Conservation (phyloP, 202 grass and related monocot genomes). For the Digitaria exilis region DNA sequence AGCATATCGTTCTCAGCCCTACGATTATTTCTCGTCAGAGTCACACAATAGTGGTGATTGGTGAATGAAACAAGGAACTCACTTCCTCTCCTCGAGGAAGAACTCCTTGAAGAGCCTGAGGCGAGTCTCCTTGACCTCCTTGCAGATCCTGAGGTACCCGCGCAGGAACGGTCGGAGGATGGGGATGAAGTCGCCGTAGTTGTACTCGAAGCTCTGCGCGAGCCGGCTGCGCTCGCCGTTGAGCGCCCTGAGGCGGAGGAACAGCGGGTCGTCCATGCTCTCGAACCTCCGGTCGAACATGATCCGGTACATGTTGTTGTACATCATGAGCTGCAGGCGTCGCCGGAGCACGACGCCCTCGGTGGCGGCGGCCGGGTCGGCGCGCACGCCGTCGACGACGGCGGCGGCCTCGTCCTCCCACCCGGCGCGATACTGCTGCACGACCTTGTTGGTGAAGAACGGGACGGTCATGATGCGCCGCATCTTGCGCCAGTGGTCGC, state of each 20-base stretch:
- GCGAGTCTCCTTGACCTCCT: slow-evolving; percentile 74
- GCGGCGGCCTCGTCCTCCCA: slow-evolving; percentile 82
- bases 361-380: slow-evolving; percentile 52
- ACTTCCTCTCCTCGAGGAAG: slow-evolving; percentile 98
- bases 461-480: slow-evolving; percentile 91
- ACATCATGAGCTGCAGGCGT: slow-evolving; percentile 91
- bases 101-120: slow-evolving; percentile 86
- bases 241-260: slow-evolving; percentile 57
- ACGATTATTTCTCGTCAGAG: slow-evolving; percentile 2
- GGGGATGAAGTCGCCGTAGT: slow-evolving; percentile 82
- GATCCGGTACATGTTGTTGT: slow-evolving; percentile 92
- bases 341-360: slow-evolving; percentile 68
- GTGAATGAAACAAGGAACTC: slow-evolving; percentile 14
- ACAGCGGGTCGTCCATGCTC: slow-evolving; percentile 79
- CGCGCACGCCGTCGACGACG: slow-evolving; percentile 63
- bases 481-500: slow-evolving; percentile 99
- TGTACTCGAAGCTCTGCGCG: slow-evolving; percentile 68
- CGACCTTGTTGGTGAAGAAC: slow-evolving; percentile 95
- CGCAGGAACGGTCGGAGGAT: slow-evolving; percentile 71
- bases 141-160: slow-evolving; percentile 75
- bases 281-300: slow-evolving; percentile 87
- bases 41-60: neutral
- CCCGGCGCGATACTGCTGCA: slow-evolving; percentile 65
- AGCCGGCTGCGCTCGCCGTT: slow-evolving; percentile 76
- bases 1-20: neutral